Base-by-base conservation (phyloP, 352 stramenopile species). In the Pythium coloratum region DNA sequence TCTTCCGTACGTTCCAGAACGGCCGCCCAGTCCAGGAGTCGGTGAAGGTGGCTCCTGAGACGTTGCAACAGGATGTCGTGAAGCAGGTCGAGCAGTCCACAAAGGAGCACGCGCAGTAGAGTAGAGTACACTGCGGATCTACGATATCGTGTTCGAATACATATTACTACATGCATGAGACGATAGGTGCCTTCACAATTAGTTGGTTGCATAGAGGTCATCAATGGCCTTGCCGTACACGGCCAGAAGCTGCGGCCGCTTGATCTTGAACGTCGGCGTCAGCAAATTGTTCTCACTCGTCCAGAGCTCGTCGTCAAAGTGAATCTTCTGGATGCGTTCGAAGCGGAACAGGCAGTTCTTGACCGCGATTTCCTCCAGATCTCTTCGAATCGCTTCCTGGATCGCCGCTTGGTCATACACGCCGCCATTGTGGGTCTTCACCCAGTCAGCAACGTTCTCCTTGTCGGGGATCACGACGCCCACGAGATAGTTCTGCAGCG, bases 241-340 rank as follows among this genome's bases (percentile, higher is more conserved):
- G 32, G 67, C 75, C 56, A 88, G 77, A 34, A 78, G 78, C 36
- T 91, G 81, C 24, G 62, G 70, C 12, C 97, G 81, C 71, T 98
- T 98, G 65, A 99, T 82, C 71, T 99, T 99, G 78, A 98, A 98
- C 3, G 97, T 98, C 12, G 97, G 95, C 16, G 97, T 99, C 20
- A 98, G 70, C 47, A 99, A 79, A 61, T 89, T 92, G 78, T 98
- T 98, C 26, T 98, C 94, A 26, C 96, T 80, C 1, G 83, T 86
- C 71, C 98, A 98, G 6, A 87, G 75, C 28, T 97, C 86, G 14
- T 90, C 70, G 65, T 97, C 84, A 51, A 98, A 71, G 66, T 97
- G 80, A 38, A 98, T 82, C 55, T 91, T 88, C 40, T 90, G 93
- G 20, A 97, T 76, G 36, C 86, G 93, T 80, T 99, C 96, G 70